Percentiles rank a stretch among this genome's conserved stretches.
phyloP scores from a whole-genome alignment of 768 basidiomycete species.

The Rhodotorula sphaerocarpa region DNA sequence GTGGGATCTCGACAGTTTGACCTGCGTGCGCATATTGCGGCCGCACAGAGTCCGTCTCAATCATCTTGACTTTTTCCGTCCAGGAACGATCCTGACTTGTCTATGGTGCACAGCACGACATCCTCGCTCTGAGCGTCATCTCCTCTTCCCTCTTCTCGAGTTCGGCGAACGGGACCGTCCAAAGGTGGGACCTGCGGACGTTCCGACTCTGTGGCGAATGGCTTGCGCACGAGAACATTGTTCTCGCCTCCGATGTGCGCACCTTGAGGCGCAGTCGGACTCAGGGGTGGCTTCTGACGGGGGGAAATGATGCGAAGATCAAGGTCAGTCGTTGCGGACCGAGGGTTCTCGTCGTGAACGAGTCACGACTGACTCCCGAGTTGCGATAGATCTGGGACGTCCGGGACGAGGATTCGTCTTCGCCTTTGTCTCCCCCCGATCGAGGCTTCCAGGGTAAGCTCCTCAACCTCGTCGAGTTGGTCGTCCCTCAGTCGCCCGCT shows the following conservation, averaged over 20 bases:
- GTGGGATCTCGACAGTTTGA: slow-evolving; percentile 81
- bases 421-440: background rate
- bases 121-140: slow-evolving; percentile 68
- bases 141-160: slow-evolving; percentile 52
- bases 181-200: slow-evolving; percentile 67
- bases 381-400: background rate
- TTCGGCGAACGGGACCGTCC: slow-evolving; percentile 54
- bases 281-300: slow-evolving; percentile 51
- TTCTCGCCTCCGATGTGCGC: slow-evolving; percentile 46
- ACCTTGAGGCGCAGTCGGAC: background rate
- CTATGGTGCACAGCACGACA: slow-evolving; percentile 52
- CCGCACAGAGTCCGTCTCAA: slow-evolving; percentile 64
- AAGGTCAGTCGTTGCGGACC: slow-evolving; percentile 50
- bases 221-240: slow-evolving; percentile 70
- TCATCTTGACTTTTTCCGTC: background rate
- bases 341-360: background rate
- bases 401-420: background rate
- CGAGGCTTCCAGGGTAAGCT: slow-evolving; percentile 23
- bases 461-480: too few species aligned
- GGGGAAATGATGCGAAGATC: slow-evolving; percentile 75
- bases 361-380: background rate
- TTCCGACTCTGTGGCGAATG: slow-evolving; percentile 81
- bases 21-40: slow-evolving; percentile 74
- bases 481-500: too few species aligned
- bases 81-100: background rate